Evolutionary conservation across 116 monocot genomes (phyloP).

Genomic region (Phalaenopsis hybrid): DNA sequence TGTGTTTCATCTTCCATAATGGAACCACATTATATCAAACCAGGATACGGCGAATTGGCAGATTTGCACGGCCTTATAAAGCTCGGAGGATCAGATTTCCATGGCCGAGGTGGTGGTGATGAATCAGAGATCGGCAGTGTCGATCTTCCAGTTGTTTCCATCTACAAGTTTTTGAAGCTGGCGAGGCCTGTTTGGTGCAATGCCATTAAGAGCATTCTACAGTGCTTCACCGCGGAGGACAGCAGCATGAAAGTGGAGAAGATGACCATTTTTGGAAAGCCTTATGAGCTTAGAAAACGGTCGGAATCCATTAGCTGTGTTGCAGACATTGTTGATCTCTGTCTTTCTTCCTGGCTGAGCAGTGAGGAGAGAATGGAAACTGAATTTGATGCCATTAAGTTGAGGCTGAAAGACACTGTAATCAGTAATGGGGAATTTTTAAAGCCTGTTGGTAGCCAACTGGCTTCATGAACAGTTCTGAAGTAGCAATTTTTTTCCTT

Average conservation of each 20-base stretch:
- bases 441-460: not conserved
- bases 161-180: slow-evolving; percentile 55
- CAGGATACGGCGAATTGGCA: slow-evolving; percentile 62
- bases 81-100: slow-evolving; percentile 88
- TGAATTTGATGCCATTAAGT: slow-evolving; percentile 46
- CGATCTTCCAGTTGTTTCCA: slow-evolving; percentile 44
- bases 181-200: slow-evolving; percentile 70
- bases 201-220: slow-evolving; percentile 53
- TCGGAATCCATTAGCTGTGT: not conserved
- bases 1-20: too few relatives aligned
- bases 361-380: slow-evolving; percentile 29
- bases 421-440: slow-evolving; percentile 1
- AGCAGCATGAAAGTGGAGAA: slow-evolving; percentile 42
- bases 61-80: slow-evolving; percentile 61
- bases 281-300: slow-evolving; percentile 10
- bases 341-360: slow-evolving; percentile 48
- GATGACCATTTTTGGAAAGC: slow-evolving; percentile 46
- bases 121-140: slow-evolving; percentile 81
- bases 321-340: slow-evolving; percentile 26
- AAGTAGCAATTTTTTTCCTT: too few relatives aligned
- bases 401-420: slow-evolving; percentile 26
- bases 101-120: slow-evolving; percentile 63
- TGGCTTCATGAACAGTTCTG: not conserved
- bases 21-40: not conserved
- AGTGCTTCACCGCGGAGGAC: slow-evolving; percentile 44